Evolutionary conservation across 495 filamentous ascomycete genomes (phyloP).

Genomic region (Aspergillus nanangensis): DNA sequence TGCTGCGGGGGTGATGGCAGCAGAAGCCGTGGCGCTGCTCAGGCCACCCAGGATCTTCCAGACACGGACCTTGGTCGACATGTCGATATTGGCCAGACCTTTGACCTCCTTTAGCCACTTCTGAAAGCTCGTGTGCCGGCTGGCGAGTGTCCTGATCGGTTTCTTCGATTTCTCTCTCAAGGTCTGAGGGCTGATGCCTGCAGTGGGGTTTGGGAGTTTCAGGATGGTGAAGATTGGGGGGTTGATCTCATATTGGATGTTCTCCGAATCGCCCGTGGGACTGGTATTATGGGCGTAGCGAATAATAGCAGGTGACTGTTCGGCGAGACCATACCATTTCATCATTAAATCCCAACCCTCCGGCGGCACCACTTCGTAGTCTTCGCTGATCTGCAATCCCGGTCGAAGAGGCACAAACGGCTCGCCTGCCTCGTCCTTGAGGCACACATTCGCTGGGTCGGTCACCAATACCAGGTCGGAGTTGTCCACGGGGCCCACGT

Average conservation of each 20-base stretch:
- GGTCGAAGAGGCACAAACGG: slow-evolving; percentile 73
- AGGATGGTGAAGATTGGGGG: slow-evolving; percentile 85
- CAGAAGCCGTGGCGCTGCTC: slow-evolving; percentile 36
- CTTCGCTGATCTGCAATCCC: slow-evolving; percentile 57
- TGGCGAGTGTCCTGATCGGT: slow-evolving; percentile 61
- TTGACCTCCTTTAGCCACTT: slow-evolving; percentile 75
- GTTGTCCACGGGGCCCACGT: slow-evolving; percentile 84
- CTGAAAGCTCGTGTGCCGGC: slow-evolving; percentile 60
- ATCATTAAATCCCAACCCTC: slow-evolving; percentile 78
- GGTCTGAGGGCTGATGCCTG: slow-evolving; percentile 53
- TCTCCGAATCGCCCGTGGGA: slow-evolving; percentile 49
- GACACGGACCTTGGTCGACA: slow-evolving; percentile 68
- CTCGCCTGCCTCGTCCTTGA: slow-evolving; percentile 51
- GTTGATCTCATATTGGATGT: slow-evolving; percentile 77
- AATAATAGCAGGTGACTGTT: slow-evolving; percentile 66
- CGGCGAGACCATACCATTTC: slow-evolving; percentile 73
- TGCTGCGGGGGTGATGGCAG: slow-evolving; percentile 53
- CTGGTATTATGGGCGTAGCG: slow-evolving; percentile 75
- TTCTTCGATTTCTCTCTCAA: slow-evolving; percentile 56
- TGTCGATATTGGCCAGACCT: slow-evolving; percentile 53
- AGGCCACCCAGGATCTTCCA: slow-evolving; percentile 64
- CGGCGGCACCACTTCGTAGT: slow-evolving; percentile 73
- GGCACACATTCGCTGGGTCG: slow-evolving; percentile 28
- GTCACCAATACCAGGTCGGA: slow-evolving; percentile 54
- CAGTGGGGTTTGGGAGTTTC: slow-evolving; percentile 59